Base-by-base conservation (phyloP, 2,329 filamentous ascomycete species). In the Sarocladium oryzae region DNA sequence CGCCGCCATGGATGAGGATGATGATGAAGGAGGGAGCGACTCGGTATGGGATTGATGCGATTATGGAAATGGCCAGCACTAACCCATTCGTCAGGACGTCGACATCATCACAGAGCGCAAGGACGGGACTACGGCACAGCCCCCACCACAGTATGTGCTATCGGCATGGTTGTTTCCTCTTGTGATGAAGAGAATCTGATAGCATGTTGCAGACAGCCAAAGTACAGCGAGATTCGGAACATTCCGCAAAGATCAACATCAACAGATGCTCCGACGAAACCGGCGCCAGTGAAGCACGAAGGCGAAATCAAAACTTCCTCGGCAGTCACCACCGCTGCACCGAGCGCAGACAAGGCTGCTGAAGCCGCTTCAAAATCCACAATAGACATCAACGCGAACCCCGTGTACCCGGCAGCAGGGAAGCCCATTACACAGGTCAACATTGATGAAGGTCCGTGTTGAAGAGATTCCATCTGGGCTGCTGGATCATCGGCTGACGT, bases 311-410 rank as follows among this genome's bases (percentile, higher is more conserved):
- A 67, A 53, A 51, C 61, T 23, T 53, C 62, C 10, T 58, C 53
- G 18, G 55, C 64, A 15, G 50, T 60, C 32, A 65, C 66, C 37
- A 58, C 66, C 23, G 65, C 66, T 16, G 61, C 63, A 2, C 67
- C 69, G 3, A 81, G 71, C 68, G 77, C 71, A 67, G 69, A 78
- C 56, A 61, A 74, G 55, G 79, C 82, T 48, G 79, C 81, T 1
- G 71, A 84, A 58, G 73, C 93, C 66, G 72, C 89, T 67, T 72
- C 86, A 36, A 91, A 86, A 53, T 96, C 90, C 11, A 91, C 82
- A 46, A 80, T 97, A 56, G 88, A 97, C 62, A 80, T 96, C 51
- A 83, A 95, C 66, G 86, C 79, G 3, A 88, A 90, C 56, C 92
- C 93, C 0, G 72, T 86, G 2, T 91, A 95, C 66, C 83, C 86